Base-by-base conservation (phyloP, 805 yeast genomes). In the Kregervanrija delftensis region DNA sequence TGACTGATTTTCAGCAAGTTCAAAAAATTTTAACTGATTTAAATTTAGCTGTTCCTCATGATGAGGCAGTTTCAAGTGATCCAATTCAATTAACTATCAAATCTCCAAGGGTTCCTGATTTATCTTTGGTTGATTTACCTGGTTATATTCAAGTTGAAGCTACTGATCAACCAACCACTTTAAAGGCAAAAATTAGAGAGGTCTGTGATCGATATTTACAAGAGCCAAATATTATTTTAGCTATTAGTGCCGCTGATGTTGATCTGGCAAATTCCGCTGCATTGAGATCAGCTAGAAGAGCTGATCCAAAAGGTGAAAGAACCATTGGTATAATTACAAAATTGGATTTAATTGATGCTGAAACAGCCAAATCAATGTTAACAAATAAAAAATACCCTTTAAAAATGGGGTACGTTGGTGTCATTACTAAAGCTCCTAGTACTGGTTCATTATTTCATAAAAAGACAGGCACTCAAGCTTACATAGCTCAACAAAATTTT, bases 131-230 rank as follows among this genome's bases (percentile, higher is more conserved):
- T 14, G 99, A 93, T 69, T 71, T 93, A 48, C 99, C 99, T 0
- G 99, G 99, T 8, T 93, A 93, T 61, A 95, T 93, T 51, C 99
- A 93, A 63, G 80, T 93, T 5, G 96, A 93, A 60, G 95, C 98
- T 2, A 90, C 95, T 2, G 98, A 91, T 63, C 99, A 93, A 65
- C 99, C 99, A 1, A 65, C 73, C 4, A 86, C 82, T 46, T 73
- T 93, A 48, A 91, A 91, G 58, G 73, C 74, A 30, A 86, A 81
- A 59, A 93, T 93, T 54, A 71, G 86, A 47, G 78, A 73, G 42
- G 69, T 93, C 30, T 93, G 98, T 65, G 86, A 86, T 53, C 79
- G 79, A 60, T 93, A 93, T 59, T 72, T 93, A 49, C 87, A 85
- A 57, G 82, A 84, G 12, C 99, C 99, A 16, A 93, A 93, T 59